These are phyloP conservation scores for Beauveria varroae DNA, from an alignment of 2,329 filamentous ascomycete genomes.

Conservation along the genomic window DNA sequence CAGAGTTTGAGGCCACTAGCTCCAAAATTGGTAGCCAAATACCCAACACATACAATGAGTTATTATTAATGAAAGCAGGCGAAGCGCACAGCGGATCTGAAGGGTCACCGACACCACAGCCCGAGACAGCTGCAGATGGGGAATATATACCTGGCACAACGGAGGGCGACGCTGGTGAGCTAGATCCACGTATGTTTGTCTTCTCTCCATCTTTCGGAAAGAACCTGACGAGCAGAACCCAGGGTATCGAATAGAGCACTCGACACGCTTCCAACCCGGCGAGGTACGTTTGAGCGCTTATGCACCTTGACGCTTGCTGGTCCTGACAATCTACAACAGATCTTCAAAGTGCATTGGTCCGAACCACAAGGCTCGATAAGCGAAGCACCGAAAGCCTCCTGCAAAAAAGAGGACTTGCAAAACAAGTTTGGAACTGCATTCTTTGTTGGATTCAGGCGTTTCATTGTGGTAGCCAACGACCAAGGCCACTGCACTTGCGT, in stretches of 20 bases:
- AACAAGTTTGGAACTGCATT: constrained; percentile 31
- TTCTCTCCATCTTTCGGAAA: too few relatives aligned
- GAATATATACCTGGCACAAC: constrained; percentile 1
- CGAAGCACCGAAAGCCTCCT: constrained; percentile 19
- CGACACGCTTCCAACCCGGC: constrained; percentile 32
- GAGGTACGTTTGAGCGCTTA: constrained; percentile 24
- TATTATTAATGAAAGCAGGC: neutral
- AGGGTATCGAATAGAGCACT: constrained; percentile 35
- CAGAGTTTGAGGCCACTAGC: neutral
- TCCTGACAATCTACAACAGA: constrained; percentile 24
- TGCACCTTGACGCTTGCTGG: neutral
- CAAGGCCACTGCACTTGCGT: constrained; percentile 49
- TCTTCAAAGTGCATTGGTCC: constrained; percentile 49
- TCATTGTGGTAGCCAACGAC: constrained; percentile 45
- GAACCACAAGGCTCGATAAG: constrained; percentile 38
- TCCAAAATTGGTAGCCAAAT: neutral
- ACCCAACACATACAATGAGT: neutral
- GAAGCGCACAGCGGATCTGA: constrained; percentile 6
- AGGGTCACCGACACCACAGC: neutral
- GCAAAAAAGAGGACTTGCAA: constrained; percentile 25
- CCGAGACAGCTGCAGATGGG: neutral
- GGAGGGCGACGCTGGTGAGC: constrained; percentile 15
- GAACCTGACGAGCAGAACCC: neutral
- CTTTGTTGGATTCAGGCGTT: constrained; percentile 44
- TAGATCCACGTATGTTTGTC: constrained; percentile 30